Percentiles rank a stretch among this genome's conserved stretches.
Evolutionary conservation across 2,329 filamentous ascomycete species (phyloP).

Genomic region (Neofusicoccum laricinum): DNA sequence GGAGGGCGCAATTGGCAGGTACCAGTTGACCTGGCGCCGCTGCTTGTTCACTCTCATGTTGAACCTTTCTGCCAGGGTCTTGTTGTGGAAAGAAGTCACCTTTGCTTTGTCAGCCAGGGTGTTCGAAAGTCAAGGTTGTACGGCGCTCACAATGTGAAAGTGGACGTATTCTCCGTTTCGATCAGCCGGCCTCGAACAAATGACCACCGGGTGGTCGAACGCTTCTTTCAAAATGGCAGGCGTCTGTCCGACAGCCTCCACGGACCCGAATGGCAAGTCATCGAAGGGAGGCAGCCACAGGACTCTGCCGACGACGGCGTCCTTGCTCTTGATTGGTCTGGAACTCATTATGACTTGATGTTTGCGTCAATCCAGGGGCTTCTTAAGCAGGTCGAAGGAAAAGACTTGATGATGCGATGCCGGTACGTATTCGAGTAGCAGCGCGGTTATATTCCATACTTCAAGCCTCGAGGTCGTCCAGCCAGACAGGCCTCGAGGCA

Average conservation of each 20-base stretch:
- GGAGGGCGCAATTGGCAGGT: conserved; percentile 32
- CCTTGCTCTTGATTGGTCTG: not conserved
- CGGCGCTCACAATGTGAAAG: conserved; percentile 32
- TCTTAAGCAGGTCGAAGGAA: not conserved
- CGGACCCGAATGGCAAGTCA: not conserved
- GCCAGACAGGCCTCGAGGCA: not conserved
- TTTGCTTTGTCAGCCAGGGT: conserved; percentile 17
- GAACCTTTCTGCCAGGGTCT: conserved; percentile 31
- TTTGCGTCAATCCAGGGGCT: not conserved
- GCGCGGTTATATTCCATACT: not conserved
- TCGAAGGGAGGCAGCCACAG: conserved; percentile 2
- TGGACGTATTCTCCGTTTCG: conserved; percentile 23
- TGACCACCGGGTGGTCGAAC: conserved; percentile 33
- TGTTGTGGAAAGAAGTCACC: conserved; percentile 36
- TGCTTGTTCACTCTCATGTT: conserved; percentile 25
- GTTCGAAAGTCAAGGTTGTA: no score
- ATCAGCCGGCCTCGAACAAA: conserved; percentile 30
- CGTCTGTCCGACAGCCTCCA: not conserved
- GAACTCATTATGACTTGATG: not conserved
- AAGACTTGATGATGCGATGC: not conserved
- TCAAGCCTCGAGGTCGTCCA: not conserved
- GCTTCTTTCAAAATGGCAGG: conserved; percentile 22
- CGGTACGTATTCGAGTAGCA: not conserved
- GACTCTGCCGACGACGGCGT: not conserved
- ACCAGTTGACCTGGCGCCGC: conserved; percentile 30